phyloP scores from a whole-genome alignment of 2,329 filamentous ascomycete species.

The Aspergillus niger region DNA sequence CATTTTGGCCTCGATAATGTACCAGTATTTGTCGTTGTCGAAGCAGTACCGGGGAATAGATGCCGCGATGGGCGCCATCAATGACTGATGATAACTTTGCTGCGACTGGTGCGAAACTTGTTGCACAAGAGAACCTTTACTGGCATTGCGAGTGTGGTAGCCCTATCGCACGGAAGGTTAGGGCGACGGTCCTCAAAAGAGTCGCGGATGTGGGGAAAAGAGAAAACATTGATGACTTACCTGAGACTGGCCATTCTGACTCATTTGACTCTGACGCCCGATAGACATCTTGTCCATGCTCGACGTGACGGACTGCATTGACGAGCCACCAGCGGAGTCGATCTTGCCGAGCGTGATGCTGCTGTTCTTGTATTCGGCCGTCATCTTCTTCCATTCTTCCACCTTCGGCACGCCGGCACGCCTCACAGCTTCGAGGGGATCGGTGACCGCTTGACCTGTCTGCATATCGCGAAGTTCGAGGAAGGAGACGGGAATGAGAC shows the following conservation, averaged over 20 bases:
- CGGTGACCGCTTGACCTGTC: constrained; percentile 76
- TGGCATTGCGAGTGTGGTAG: constrained; percentile 44
- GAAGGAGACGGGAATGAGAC: constrained; percentile 93
- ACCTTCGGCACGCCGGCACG: constrained; percentile 90
- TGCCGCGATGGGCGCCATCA: constrained; percentile 77
- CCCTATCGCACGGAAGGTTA: constrained; percentile 21
- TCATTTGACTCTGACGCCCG: constrained; percentile 56
- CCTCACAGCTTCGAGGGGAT: constrained; percentile 81
- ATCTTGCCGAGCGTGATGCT: constrained; percentile 96
- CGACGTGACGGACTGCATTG: constrained; percentile 63
- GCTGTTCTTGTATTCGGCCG: constrained; percentile 97
- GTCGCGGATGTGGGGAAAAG: background rate
- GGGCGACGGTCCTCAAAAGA: background rate
- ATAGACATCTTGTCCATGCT: constrained; percentile 80
- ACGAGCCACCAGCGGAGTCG: constrained; percentile 49
- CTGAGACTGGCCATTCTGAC: constrained; percentile 52
- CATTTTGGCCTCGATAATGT: constrained; percentile 87
- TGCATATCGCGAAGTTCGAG: constrained; percentile 95
- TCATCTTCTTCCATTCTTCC: constrained; percentile 99
- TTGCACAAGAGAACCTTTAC: constrained; percentile 37
- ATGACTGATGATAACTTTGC: constrained; percentile 51
- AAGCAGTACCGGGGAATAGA: constrained; percentile 92
- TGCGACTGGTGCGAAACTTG: constrained; percentile 46
- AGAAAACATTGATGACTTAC: constrained; percentile 44
- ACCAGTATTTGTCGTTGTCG: constrained; percentile 98